Conservation (phyloP, 2,329 filamentous ascomycete genomes). For the Fusarium nisikadoi region DNA sequence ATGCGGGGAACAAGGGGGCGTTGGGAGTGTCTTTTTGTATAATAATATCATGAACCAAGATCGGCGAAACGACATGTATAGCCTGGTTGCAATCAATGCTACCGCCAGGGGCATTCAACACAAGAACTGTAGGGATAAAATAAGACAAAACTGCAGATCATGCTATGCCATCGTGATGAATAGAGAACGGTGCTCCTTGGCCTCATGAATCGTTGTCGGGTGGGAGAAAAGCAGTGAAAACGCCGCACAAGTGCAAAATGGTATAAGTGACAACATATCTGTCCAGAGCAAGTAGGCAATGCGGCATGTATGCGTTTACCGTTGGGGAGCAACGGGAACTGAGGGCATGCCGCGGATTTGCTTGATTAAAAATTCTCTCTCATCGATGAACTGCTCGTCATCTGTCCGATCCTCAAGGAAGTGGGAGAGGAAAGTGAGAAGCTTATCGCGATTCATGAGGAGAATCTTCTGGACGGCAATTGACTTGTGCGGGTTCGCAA, state of each 20-base stretch:
- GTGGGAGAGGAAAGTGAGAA: slow-evolving; percentile 87
- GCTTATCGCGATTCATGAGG: slow-evolving; percentile 93
- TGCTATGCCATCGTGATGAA: slow-evolving; percentile 27
- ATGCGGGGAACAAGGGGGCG: slow-evolving; percentile 38
- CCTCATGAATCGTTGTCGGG: slow-evolving; percentile 12
- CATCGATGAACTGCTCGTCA: slow-evolving; percentile 98
- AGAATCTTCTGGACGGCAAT: slow-evolving; percentile 93
- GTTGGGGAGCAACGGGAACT: slow-evolving; percentile 64
- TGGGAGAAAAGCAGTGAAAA: slow-evolving; percentile 18
- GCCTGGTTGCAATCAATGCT: slow-evolving; percentile 15
- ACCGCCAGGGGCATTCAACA: slow-evolving; percentile 13
- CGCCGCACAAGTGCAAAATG: slow-evolving; percentile 20
- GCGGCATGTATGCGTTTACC: slow-evolving; percentile 44
- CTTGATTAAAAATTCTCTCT: slow-evolving; percentile 96
- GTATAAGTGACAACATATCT: slow-evolving; percentile 14
- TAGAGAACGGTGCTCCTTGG: slow-evolving; percentile 16
- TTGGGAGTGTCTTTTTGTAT: slow-evolving; percentile 44
- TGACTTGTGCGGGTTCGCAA: slow-evolving; percentile 98
- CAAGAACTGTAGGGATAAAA: slow-evolving; percentile 14
- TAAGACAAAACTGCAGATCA: slow-evolving; percentile 17
- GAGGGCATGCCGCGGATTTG: slow-evolving; percentile 81
- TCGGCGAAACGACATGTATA: slow-evolving; percentile 21
- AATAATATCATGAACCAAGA: slow-evolving; percentile 40
- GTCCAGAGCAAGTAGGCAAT: neutral
- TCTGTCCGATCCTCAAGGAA: slow-evolving; percentile 96